Base-by-base conservation (phyloP, 305 asterid species). In the Petunia hybrid region DNA sequence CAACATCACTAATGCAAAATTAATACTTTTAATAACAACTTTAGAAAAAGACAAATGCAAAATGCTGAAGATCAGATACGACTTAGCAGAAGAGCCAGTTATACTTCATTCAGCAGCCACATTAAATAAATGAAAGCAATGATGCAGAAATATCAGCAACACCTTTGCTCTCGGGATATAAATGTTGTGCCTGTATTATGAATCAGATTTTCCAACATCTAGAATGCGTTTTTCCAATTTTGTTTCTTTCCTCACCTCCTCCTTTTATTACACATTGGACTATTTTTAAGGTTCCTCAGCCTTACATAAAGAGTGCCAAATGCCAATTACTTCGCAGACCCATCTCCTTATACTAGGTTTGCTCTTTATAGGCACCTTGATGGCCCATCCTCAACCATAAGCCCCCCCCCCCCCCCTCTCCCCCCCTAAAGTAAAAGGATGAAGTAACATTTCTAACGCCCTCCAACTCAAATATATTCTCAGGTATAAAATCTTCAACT, bases 101-200 rank as follows among this genome's bases (percentile, higher is more conserved):
- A 63, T 63, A 36, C 69, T 67, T 41, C 77, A 71, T 6, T 35
- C 78, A 46, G 78, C 78, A 71, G 77, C 77, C 62, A 31, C 43
- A 48, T 40, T 48, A 43, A 48, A 61, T 71, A 71, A 36, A 71
- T 0, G 77, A 51, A 73, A 73, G 45, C 62, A 73, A 73, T 35
- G 7, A 48, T 51, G 77, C 77, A 48, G 42, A 70, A 3, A 46
- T 22, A 39, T 16, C 77, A 51, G 63, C 0, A 73, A 51, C 63
- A 13, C 8, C 2, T 73, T 36, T 51, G 78, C 46, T 12, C 63
- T 51, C 63, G 35, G 45, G 63, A 13, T 51, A 48, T 51, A 36
- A 71, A 73, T 48, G 46, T 35, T 51, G 62, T 35, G 35, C 4
- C 63, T 73, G 63, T 51, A 48, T 51, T 35, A 51, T 42, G 51